Percentiles rank a stretch among this genome's conserved stretches.
These are phyloP conservation scores for Adiantum capillusveneris DNA, from an alignment of 75 land plant species.

Conservation along the genomic window DNA sequence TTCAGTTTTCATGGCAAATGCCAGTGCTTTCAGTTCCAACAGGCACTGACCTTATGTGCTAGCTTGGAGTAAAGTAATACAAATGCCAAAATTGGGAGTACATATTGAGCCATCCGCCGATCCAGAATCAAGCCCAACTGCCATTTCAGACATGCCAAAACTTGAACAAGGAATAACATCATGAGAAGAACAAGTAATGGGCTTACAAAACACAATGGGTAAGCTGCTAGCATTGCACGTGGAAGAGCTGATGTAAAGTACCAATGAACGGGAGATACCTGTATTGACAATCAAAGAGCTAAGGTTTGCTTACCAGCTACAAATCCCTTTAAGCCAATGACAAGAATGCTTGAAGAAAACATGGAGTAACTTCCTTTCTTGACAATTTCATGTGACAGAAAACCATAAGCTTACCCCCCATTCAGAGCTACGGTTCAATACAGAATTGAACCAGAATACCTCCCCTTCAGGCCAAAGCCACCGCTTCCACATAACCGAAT, in stretches of 20 bases:
- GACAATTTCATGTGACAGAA: too few relatives aligned
- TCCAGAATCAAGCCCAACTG: constrained; percentile 81
- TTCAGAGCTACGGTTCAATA: constrained; percentile 88
- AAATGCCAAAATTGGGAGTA: constrained; percentile 67
- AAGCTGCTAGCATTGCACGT: constrained; percentile 74
- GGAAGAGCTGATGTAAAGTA: constrained; percentile 97
- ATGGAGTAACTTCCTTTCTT: too few relatives aligned
- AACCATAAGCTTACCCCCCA: constrained; percentile 99
- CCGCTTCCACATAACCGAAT: constrained; percentile 79
- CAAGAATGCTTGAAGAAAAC: background rate
- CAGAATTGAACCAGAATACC: constrained; percentile 96
- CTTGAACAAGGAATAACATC: too few relatives aligned
- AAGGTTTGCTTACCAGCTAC: too few relatives aligned
- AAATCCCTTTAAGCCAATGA: too few relatives aligned
- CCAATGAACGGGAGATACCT: constrained; percentile 84
- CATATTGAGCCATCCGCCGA: constrained; percentile 44
- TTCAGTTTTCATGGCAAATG: background rate
- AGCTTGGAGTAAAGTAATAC: constrained; percentile 90
- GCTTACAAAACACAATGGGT: constrained; percentile 76
- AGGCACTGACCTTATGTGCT: constrained; percentile 82
- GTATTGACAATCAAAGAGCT: too few relatives aligned
- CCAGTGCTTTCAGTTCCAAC: background rate
- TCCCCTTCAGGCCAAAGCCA: constrained; percentile 87
- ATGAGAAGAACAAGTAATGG: background rate
- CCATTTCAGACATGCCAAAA: background rate